A percentile compares a stretch with the other conserved stretches of the same genome.
phyloP scores from a whole-genome alignment of 352 stramenopile genomes.

The Phytophthora niederhauseri region DNA sequence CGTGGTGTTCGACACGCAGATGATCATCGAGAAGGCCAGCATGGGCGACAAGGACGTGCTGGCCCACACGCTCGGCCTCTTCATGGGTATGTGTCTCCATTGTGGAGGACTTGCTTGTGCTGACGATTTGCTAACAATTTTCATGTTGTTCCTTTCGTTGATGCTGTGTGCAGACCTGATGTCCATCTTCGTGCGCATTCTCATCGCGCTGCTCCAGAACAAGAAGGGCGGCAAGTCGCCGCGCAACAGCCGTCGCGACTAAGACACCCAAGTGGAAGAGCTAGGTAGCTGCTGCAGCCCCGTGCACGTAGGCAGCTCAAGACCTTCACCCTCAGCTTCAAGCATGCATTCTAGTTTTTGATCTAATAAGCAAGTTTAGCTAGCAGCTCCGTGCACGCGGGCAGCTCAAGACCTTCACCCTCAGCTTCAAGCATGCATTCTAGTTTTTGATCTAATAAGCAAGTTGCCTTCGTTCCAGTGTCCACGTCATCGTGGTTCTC shows the following conservation, averaged over 20 bases:
- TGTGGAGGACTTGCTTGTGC: conserved; percentile 2
- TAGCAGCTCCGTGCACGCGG: not conserved
- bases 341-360: conserved; percentile 26
- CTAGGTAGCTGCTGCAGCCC: not conserved
- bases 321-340: conserved; percentile 20
- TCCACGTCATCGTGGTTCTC: conserved; percentile 26
- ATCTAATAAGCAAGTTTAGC: too few species aligned
- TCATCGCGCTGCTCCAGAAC: conserved; percentile 83
- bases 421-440: conserved; percentile 26
- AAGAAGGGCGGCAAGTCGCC: conserved; percentile 56
- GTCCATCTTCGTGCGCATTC: conserved; percentile 89
- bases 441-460: conserved; percentile 16
- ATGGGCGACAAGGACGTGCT: conserved; percentile 86
- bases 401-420: conserved; percentile 11
- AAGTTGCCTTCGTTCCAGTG: not conserved
- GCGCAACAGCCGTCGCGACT: conserved; percentile 34
- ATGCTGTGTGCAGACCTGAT: conserved; percentile 65
- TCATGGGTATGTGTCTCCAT: conserved; percentile 59
- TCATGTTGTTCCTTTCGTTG: conserved; percentile 5
- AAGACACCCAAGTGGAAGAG: conserved; percentile 8
- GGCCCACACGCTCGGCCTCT: conserved; percentile 84
- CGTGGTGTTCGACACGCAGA: conserved; percentile 92
- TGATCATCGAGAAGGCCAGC: conserved; percentile 91
- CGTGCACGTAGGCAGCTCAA: not conserved
- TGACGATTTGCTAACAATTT: not conserved